Base-by-base conservation (phyloP, 2,329 filamentous ascomycete species). In the Neoscytalidium dimidiatum region DNA sequence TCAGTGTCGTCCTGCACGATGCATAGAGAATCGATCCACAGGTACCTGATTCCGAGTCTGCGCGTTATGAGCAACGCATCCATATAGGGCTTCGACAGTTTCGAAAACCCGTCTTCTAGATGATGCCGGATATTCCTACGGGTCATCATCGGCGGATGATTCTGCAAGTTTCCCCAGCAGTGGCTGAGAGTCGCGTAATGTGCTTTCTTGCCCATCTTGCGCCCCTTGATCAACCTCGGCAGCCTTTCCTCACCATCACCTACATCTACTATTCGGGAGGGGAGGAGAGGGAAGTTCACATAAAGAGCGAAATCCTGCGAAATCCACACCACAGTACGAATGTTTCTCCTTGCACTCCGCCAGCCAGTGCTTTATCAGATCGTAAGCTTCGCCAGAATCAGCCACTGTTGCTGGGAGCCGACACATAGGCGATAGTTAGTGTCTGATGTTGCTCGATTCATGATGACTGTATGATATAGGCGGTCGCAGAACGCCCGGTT, bases 1-100 rank as follows among this genome's bases (percentile, higher is more conserved):
- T 11, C 17, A 7, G 17, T 3, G 14, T 49, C 29, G 17, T 51
- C 58, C 44, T 51, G 41, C 3, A 68, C n/a, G n/a, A n/a, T n/a
- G n/a, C n/a, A n/a, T n/a, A n/a, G 35, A 1, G 61, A 57, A 48
- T 67, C 65, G 13, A 68, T 67, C 67, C 60, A 53, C 1, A 63
- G 46, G 41, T 53, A 63, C 9, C 35, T 48, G 0, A 53, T 6
- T 2, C 61, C 48, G n/a, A 63, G 61, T 13, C n/a, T 29, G 1
- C 23, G 46, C 9, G 48, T 52, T 17, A 53, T 28, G 4, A 21
- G 0, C 2, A 63, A 26, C 0, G 61, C 61, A 13, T 63, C 48
- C 11, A 17, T 6, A 21, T 53, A 53, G 7, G 48, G 23, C n/a
- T 23, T 43, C 17, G 46, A 6, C 14, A 63, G 58, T 5, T 33